Base-by-base conservation (phyloP, 2,329 filamentous ascomycete genomes). In the Stemphylium vesicarium region DNA sequence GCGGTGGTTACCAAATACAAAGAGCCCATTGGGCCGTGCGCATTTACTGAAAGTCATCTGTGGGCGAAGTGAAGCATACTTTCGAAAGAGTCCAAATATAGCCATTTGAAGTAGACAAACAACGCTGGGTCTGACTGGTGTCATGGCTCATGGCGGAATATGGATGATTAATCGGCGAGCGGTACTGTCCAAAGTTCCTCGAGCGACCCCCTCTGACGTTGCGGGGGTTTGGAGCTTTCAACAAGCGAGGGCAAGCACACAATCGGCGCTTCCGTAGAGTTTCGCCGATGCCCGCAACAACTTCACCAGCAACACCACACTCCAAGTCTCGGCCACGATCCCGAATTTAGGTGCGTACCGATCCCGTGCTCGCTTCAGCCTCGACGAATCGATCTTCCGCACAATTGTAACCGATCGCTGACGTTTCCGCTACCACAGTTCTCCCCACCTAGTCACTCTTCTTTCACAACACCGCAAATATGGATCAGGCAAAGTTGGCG, bases 401-500 rank as follows among this genome's bases (percentile, higher is more conserved):
- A 16, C 20, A 7, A 45, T 36, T 45, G 42, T 24, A 56, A 50
- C 50, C 44, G 46, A 44, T 38, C 45, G 54, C 65, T 69, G 56
- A 69, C 65, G 20, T 37, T 47, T 48, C 26, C 18, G 38, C 59
- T 45, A 22, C 51, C 16, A 56, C 57, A 69, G 66, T 57, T 59
- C 60, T 57, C 56, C 55, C 54, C 56, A 53, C 62, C 46, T 51
- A 55, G 54, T 65, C 54, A 55, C 53, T 51, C 37, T 57, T 60
- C 62, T 45, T 60, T 57, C 57, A 53, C 61, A 61, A 63, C 59
- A 73, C 69, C 70, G 71, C 74, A 76, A 77, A 68, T 72, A 78
- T 78, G 75, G 76, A 78, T 76, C 74, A 77, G 64, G 75, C 74
- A 66, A 78, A 78, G 75, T 71, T 78, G 67, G 76, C 76, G 66